phyloP scores from a whole-genome alignment of 139 green algal genomes.

The Asterochloris erici region DNA sequence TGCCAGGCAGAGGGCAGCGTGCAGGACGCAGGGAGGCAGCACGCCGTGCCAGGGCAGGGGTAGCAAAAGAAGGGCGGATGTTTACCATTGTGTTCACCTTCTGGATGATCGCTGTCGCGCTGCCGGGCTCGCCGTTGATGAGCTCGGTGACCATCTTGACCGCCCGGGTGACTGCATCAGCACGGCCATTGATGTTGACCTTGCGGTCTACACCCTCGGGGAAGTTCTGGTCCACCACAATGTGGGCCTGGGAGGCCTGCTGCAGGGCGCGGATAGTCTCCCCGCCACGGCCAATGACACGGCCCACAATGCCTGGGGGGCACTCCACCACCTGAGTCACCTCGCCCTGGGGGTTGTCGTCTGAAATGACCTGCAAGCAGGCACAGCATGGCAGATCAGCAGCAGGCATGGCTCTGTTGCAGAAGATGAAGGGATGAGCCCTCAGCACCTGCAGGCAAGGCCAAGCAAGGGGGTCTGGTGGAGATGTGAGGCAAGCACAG shows the following conservation, averaged over 20 bases:
- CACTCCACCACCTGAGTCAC: conserved; percentile 52
- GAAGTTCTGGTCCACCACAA: conserved; percentile 58
- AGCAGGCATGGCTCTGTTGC: too few species aligned
- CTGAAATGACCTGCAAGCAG: neutral
- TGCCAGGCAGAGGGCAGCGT: neutral
- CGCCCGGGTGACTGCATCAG: conserved; percentile 61
- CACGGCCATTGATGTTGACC: conserved; percentile 66
- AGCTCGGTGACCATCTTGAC: conserved; percentile 79
- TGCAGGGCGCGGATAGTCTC: conserved; percentile 98
- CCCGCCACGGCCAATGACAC: conserved; percentile 91
- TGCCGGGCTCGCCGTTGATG: conserved; percentile 77
- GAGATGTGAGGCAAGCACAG: too few species aligned
- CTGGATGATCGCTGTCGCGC: conserved; percentile 74
- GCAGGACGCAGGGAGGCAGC: neutral
- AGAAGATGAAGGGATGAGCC: too few species aligned
- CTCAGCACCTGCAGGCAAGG: too few species aligned
- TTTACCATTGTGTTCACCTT: conserved; percentile 50
- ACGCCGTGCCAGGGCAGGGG: neutral
- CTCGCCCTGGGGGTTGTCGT: conserved; percentile 12
- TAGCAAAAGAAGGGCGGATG: neutral
- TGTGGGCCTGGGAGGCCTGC: conserved; percentile 77
- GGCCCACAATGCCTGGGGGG: conserved; percentile 78
- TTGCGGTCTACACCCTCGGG: conserved; percentile 52
- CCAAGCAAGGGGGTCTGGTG: too few species aligned
- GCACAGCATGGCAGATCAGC: too few species aligned